Conservation (phyloP, 2,329 filamentous ascomycete genomes). For the Colletotrichum sublineola region DNA sequence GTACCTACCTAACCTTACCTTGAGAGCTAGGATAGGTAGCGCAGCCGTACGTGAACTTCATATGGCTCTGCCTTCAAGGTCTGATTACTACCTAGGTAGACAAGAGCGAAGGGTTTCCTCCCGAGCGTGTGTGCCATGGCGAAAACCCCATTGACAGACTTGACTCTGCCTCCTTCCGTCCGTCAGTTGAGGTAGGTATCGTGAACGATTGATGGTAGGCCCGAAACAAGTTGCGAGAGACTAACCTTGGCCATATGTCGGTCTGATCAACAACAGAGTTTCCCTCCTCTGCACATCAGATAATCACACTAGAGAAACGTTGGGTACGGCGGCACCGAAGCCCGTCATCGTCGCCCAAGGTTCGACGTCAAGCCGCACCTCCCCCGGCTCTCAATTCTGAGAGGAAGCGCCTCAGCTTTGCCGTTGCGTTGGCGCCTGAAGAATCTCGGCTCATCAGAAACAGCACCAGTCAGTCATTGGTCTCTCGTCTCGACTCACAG, state of each 20-base stretch:
- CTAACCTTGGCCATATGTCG: constrained; percentile 13
- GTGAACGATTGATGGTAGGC: background rate
- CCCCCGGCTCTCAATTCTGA: background rate
- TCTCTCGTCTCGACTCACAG: background rate
- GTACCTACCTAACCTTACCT: constrained; percentile 6
- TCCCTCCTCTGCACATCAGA: background rate
- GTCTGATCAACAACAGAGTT: constrained; percentile 26
- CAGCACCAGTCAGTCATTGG: background rate
- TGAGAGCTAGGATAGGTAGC: background rate
- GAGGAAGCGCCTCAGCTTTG: constrained; percentile 1
- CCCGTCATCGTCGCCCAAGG: constrained; percentile 1
- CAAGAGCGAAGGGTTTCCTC: background rate
- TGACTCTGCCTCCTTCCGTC: background rate
- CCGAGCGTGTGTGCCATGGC: background rate
- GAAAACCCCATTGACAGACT: background rate
- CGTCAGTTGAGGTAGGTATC: too few relatives aligned
- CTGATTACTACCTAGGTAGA: background rate
- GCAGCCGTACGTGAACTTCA: background rate
- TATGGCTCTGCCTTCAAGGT: background rate
- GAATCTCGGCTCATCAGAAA: background rate
- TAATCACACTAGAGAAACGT: background rate
- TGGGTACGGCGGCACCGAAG: background rate
- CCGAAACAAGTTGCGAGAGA: constrained; percentile 23
- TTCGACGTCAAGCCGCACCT: background rate
- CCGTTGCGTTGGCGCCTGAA: constrained; percentile 1